Conservation (phyloP, 2,329 filamentous ascomycete genomes). For the Cytospora chrysosperma region DNA sequence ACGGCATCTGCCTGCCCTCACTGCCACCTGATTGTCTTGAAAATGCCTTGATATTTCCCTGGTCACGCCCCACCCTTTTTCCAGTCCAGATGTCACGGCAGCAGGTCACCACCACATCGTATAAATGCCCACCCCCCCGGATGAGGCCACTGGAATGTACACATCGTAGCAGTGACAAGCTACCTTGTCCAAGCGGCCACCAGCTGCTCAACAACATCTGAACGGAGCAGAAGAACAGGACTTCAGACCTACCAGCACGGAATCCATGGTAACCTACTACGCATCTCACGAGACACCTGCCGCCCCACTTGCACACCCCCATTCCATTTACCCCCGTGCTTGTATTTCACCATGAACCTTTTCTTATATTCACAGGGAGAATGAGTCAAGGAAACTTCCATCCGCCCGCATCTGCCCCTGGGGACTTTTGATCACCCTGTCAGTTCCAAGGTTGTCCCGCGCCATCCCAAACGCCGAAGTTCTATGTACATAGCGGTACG, state of each 20-base stretch:
- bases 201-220: background rate
- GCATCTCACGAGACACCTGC: constrained; percentile 8
- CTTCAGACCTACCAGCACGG: no score
- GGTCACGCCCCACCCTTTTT: background rate
- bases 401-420: constrained; percentile 1
- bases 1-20: background rate
- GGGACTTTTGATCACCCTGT: constrained; percentile 3
- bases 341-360: background rate
- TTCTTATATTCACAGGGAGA: constrained; percentile 8
- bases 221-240: constrained; percentile 3
- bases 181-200: constrained; percentile 3
- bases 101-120: background rate
- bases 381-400: constrained; percentile 12
- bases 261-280: background rate
- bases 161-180: constrained; percentile 5
- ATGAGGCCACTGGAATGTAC: background rate
- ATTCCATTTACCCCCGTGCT: background rate
- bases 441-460: constrained; percentile 1
- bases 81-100: background rate
- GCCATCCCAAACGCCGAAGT: background rate
- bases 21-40: background rate
- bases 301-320: background rate
- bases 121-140: background rate
- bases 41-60: background rate
- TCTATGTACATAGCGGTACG: no score